Conservation (phyloP, 2,329 filamentous ascomycete species). For the Diaporthe amygdali region DNA sequence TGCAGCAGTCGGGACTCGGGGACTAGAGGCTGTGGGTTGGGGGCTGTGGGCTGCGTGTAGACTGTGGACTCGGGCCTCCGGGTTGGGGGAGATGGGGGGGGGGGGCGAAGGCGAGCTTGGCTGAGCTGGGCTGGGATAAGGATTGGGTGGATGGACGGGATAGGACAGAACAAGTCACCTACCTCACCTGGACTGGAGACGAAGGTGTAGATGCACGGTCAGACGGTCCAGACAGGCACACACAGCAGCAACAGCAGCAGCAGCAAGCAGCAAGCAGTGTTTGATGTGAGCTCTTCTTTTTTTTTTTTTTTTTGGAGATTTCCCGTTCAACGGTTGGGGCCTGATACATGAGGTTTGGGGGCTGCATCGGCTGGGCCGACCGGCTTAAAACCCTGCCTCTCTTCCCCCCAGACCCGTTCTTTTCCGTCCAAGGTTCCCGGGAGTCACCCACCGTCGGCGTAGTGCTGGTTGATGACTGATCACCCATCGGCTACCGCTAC, state of each 20-base stretch:
- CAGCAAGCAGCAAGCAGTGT: not conserved
- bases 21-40: not conserved
- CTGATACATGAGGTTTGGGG: not conserved
- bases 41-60: conserved; percentile 6
- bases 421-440: not conserved
- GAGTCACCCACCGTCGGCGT: not conserved
- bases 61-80: conserved; percentile 8
- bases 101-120: not conserved
- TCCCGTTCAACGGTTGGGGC: conserved; percentile 12
- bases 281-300: not conserved
- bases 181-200: not conserved
- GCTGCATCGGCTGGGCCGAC: not conserved
- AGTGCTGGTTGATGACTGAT: not conserved
- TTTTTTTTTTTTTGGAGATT: conserved; percentile 15
- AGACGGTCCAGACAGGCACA: not conserved
- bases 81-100: not conserved
- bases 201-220: not conserved
- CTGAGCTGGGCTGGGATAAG: not conserved
- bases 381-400: not conserved
- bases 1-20: conserved; percentile 6
- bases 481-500: no score
- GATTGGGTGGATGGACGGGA: no score
- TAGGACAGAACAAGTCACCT: no score
- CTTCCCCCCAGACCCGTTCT: conserved; percentile 15
- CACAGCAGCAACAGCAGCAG: no score